phyloP scores from a whole-genome alignment of 371 early-diverging fungal genomes.

The Funneliformis caledonium region DNA sequence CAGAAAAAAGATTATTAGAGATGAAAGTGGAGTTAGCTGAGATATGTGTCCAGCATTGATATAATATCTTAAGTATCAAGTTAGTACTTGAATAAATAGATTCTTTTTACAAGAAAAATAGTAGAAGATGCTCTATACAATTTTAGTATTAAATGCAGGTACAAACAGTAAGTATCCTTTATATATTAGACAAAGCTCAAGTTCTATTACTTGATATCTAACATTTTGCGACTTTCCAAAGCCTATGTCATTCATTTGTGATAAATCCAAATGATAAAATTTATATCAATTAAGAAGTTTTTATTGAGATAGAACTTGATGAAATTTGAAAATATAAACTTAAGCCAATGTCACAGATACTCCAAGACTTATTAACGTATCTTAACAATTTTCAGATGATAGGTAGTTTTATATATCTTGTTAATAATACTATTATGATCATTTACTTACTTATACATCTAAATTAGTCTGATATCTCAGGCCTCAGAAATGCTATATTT shows the following conservation, averaged over 20 bases:
- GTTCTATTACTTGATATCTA: neutral
- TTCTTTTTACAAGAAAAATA: neutral
- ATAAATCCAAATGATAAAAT: constrained; percentile 32
- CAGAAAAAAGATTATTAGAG: too few relatives aligned
- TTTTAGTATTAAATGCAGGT: constrained; percentile 13
- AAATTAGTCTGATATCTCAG: neutral
- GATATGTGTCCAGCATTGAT: too few relatives aligned
- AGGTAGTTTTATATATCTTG: constrained; percentile 7
- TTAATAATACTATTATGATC: constrained; percentile 16
- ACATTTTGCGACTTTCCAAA: constrained; percentile 19
- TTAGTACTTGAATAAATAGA: too few relatives aligned
- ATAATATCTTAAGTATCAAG: too few relatives aligned
- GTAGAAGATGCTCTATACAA: constrained; percentile 18
- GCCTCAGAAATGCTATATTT: constrained; percentile 12
- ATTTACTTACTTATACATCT: constrained; percentile 20
- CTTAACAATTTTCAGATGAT: constrained; percentile 28
- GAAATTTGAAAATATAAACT: constrained; percentile 33
- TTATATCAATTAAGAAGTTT: constrained; percentile 14
- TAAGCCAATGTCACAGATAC: constrained; percentile 22
- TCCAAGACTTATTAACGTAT: constrained; percentile 13
- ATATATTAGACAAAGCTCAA: neutral
- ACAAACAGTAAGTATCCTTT: constrained; percentile 26
- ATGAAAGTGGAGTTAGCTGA: too few relatives aligned
- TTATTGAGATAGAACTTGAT: constrained; percentile 1
- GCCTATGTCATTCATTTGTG: constrained; percentile 25